Conservation (phyloP, 345 rosid genomes). For the Heritiera fomes region DNA sequence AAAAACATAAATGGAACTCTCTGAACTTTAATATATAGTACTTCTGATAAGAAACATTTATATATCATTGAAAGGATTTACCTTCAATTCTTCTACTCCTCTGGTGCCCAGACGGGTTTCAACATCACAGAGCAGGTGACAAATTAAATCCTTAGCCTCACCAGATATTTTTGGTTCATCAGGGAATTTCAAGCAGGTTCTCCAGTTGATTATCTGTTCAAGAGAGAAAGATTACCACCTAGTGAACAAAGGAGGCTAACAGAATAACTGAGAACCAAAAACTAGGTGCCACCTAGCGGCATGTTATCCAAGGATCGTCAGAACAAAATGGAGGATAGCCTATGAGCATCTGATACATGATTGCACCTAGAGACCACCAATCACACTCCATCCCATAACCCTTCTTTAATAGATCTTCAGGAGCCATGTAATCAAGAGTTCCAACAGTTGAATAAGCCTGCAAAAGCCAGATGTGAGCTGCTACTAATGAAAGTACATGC, state of each 20-base stretch:
- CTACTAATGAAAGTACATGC: constrained; percentile 19
- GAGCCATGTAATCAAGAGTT: constrained; percentile 99
- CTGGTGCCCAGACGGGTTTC: constrained; percentile 86
- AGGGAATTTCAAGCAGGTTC: constrained; percentile 89
- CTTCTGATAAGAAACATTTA: not conserved
- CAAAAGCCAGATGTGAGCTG: constrained; percentile 21
- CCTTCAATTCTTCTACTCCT: constrained; percentile 91
- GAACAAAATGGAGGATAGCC: constrained; percentile 99
- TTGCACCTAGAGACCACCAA: constrained; percentile 99
- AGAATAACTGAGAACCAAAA: constrained; percentile 23
- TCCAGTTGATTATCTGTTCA: constrained; percentile 85
- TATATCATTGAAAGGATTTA: constrained; percentile 29
- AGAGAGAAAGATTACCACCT: constrained; percentile 28
- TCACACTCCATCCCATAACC: constrained; percentile 98
- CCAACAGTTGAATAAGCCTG: constrained; percentile 99
- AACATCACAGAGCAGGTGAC: constrained; percentile 90
- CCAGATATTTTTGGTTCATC: constrained; percentile 85
- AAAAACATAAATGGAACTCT: not conserved
- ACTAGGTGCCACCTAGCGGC: constrained; percentile 73
- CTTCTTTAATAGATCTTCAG: constrained; percentile 91
- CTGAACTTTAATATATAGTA: not conserved
- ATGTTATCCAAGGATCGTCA: constrained; percentile 91
- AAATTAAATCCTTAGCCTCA: constrained; percentile 84
- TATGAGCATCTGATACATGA: constrained; percentile 93
- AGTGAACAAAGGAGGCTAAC: constrained; percentile 24